Evolutionary conservation across 139 green algal species (phyloP), one percentile per base, ranked within the genome.

Genomic region (Edaphochlamys debaryana): DNA sequence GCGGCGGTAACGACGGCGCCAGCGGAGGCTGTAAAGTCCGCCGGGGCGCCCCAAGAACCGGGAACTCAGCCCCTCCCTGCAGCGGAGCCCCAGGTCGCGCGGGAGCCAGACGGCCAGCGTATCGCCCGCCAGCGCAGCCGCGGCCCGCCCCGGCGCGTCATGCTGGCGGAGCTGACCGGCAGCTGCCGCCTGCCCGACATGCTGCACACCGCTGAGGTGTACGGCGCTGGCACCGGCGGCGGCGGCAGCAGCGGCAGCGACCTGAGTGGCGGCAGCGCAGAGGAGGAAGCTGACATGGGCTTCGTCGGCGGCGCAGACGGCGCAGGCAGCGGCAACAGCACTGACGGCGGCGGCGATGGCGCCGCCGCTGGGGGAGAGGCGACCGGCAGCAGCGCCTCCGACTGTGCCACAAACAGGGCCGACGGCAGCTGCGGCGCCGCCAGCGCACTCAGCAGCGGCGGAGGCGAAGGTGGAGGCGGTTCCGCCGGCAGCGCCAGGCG

Each of bases 181-280:
- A 76, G 69, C 42, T 41, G 69, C 69, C 36, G 48, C 30, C 34
- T 69, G 45, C 52, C 40, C n/a, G 40, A 58, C 52, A 73, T 69
- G 50, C 72, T 68, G 72, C 68, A 30, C 23, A 63, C 25, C 56
- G 45, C 11, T n/a, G n/a, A n/a, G n/a, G n/a, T n/a, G n/a, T n/a
- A n/a, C n/a, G n/a, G n/a, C n/a, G n/a, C n/a, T n/a, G n/a, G n/a
- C 25, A 29, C 50, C 23, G 7, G 6, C 9, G 25, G 25, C 36
- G 50, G 42, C 27, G 38, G 22, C 67, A 70, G 66, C 66, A 50
- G 6, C 19, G 66, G 3, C 36, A 6, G 36, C 66, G 37, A 20
- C 66, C 37, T 17, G 37, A 37, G 7, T 48, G 66, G 36, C 66
- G 23, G 27, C 30, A 27, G 6, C 19, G 19, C 52, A 36, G 9